Evolutionary conservation across 176 grass and related monocot species (phyloP).

Genomic region (Triticum dicoccoides): DNA sequence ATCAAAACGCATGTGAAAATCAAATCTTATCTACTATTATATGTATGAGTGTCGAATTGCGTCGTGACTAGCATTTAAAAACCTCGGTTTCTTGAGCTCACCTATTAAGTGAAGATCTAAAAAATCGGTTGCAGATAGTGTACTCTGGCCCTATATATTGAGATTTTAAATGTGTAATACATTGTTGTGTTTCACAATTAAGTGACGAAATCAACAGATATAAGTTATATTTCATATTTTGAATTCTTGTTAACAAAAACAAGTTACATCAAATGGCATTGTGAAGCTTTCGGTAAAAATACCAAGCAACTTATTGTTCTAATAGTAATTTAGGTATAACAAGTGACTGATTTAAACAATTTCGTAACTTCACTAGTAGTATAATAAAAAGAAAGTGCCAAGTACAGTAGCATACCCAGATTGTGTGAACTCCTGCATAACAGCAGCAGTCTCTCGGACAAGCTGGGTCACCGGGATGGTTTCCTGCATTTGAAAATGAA

Average conservation of each 20-base stretch:
- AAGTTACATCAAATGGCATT: background rate
- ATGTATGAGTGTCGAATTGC: background rate
- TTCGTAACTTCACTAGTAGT: background rate
- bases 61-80: background rate
- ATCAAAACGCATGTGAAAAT: background rate
- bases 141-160: background rate
- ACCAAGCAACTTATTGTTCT: background rate
- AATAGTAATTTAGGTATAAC: background rate
- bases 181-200: background rate
- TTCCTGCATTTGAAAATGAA: constrained; percentile 50
- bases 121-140: background rate
- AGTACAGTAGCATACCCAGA: constrained; percentile 60
- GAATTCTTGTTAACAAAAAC: background rate
- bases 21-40: background rate
- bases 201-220: background rate
- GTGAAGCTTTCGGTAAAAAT: background rate
- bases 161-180: background rate
- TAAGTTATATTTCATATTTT: background rate
- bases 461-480: constrained; percentile 92
- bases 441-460: constrained; percentile 93
- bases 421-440: constrained; percentile 99
- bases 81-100: background rate
- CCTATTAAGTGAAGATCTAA: background rate
- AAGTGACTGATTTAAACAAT: background rate
- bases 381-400: background rate